Conservation (phyloP, 1,139 yeast genomes). For the Candida sp. region DNA sequence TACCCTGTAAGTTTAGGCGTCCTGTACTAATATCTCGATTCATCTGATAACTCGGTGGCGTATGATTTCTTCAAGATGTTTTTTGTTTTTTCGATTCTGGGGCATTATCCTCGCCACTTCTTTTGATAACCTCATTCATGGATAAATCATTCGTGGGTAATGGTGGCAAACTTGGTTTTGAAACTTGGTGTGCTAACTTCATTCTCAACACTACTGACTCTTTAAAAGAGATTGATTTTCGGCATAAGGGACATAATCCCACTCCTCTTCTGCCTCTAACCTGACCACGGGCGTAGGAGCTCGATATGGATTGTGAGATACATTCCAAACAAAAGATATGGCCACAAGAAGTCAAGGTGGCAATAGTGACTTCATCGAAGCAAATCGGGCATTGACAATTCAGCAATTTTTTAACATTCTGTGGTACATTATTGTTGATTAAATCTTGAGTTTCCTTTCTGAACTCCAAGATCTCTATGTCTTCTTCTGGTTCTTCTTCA, state of each 20-base stretch:
- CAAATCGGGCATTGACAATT: conserved; percentile 47
- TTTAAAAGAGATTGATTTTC: conserved; percentile 37
- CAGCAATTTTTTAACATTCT: conserved; percentile 25
- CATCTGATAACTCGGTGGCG: too few species aligned
- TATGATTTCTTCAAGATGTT: too few species aligned
- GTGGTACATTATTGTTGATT: conserved; percentile 23
- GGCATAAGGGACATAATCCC: conserved; percentile 45
- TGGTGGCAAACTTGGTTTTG: conserved; percentile 11
- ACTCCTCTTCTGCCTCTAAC: conserved; percentile 28
- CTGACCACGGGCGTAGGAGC: conserved; percentile 45
- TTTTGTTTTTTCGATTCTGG: neutral
- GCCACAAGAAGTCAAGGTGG: conserved; percentile 44
- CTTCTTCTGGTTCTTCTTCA: conserved; percentile 31
- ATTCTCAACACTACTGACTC: conserved; percentile 36
- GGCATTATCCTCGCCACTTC: neutral
- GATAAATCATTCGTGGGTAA: conserved; percentile 7
- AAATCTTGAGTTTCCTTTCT: conserved; percentile 32
- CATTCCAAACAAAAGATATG: conserved; percentile 46
- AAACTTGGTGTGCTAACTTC: conserved; percentile 17
- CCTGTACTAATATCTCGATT: too few species aligned
- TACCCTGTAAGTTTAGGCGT: too few species aligned
- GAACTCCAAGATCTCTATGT: conserved; percentile 37
- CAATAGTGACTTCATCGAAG: conserved; percentile 38
- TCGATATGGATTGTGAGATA: conserved; percentile 38
- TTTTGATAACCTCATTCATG: conserved; percentile 2